Evolutionary conservation across 495 filamentous ascomycete species (phyloP).

Genomic region (Evernia prunastri): DNA sequence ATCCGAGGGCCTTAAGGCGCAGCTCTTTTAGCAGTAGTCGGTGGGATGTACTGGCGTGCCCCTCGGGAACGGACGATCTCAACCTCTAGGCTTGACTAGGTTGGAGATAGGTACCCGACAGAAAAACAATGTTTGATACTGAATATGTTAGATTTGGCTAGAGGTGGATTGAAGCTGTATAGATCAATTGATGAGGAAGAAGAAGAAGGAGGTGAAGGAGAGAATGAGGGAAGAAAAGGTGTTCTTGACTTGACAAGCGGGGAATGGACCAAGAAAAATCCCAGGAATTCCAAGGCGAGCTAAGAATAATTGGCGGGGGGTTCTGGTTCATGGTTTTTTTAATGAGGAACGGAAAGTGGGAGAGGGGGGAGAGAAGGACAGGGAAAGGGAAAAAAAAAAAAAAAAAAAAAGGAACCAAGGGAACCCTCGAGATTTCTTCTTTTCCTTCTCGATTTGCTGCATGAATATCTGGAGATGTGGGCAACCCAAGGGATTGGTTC

Average conservation of each 20-base stretch:
- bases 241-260: conserved; percentile 17
- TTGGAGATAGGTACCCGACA: conserved; percentile 12
- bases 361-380: not conserved
- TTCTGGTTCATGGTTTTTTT: not conserved
- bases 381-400: not conserved
- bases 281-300: conserved; percentile 11
- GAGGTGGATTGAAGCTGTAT: not conserved
- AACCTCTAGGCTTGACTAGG: conserved; percentile 13
- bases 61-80: conserved; percentile 18
- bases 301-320: conserved; percentile 15
- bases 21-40: conserved; percentile 4
- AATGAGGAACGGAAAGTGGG: too few species aligned
- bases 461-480: conserved; percentile 3
- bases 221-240: conserved; percentile 2
- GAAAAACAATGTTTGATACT: not conserved
- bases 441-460: not conserved
- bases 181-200: not conserved
- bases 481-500: not conserved
- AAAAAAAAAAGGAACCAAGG: not conserved
- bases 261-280: conserved; percentile 10
- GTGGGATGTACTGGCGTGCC: not conserved
- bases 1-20: conserved; percentile 15
- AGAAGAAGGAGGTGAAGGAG: not conserved
- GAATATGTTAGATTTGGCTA: not conserved
- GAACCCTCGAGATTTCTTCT: not conserved